Conservation (phyloP, 371 early-diverging fungal species). For the Basidiobolus meristosporus region DNA sequence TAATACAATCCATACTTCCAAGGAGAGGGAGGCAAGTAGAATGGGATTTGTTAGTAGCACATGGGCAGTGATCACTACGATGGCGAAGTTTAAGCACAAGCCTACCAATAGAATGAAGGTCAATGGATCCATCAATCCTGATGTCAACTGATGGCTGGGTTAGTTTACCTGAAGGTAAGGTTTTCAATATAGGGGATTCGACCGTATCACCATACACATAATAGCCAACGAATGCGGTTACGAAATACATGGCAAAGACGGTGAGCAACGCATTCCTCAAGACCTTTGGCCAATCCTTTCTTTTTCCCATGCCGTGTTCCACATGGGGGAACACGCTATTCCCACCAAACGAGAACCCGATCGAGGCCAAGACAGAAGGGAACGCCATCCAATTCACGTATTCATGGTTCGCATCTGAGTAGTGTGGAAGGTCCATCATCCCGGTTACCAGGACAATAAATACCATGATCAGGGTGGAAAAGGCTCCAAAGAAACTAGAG, state of each 20-base stretch:
- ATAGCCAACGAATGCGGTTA: conserved; percentile 65
- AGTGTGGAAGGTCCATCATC: too few species aligned
- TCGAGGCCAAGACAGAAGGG: conserved; percentile 22
- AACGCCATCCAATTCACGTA: conserved; percentile 22
- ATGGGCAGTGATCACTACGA: conserved; percentile 62
- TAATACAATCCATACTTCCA: conserved; percentile 8
- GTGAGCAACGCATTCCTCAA: conserved; percentile 40
- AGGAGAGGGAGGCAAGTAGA: conserved; percentile 45
- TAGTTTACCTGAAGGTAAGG: conserved; percentile 38
- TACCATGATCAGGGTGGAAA: too few species aligned
- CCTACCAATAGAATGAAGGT: too few species aligned
- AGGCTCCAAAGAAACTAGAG: too few species aligned
- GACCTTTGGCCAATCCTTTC: conserved; percentile 49
- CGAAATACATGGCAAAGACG: conserved; percentile 50
- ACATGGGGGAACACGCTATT: conserved; percentile 66
- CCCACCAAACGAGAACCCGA: conserved; percentile 61
- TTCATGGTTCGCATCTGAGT: too few species aligned
- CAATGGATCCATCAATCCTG: too few species aligned
- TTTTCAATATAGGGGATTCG: conserved; percentile 49
- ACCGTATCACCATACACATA: conserved; percentile 53
- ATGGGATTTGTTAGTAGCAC: conserved; percentile 70
- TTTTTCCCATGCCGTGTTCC: conserved; percentile 68
- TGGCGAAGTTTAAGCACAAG: conserved; percentile 41
- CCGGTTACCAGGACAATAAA: too few species aligned
- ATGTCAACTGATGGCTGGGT: too few species aligned